These are phyloP conservation scores for Thuidium tamariscinum DNA, from an alignment of 225 moss, liverwort and hornwort genomes.

Conservation along the genomic window DNA sequence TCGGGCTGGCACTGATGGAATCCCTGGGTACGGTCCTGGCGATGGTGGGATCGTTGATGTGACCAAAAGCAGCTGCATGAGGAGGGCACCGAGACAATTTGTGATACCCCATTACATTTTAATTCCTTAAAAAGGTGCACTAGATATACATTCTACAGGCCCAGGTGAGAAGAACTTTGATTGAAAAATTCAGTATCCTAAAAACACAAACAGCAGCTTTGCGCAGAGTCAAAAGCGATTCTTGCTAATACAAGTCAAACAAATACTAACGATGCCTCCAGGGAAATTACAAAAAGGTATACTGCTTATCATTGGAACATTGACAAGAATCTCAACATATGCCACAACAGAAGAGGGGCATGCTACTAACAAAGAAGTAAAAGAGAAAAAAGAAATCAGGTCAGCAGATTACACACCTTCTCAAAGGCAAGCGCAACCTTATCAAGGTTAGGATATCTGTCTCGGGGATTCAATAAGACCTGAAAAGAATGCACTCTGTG, in stretches of 20 bases:
- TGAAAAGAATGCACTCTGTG: constrained; percentile 5
- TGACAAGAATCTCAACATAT: background rate
- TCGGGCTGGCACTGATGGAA: constrained; percentile 5
- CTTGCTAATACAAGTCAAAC: background rate
- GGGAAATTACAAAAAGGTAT: background rate
- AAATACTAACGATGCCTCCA: background rate
- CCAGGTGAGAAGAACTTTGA: background rate
- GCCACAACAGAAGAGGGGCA: background rate
- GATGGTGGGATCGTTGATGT: constrained; percentile 66
- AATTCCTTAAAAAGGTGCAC: background rate
- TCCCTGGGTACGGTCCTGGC: constrained; percentile 46
- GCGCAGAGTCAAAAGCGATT: background rate
- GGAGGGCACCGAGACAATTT: background rate
- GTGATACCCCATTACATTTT: background rate
- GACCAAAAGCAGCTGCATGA: constrained; percentile 54
- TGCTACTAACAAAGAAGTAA: background rate
- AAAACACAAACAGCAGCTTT: background rate
- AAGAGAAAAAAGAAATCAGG: background rate
- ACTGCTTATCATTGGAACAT: background rate
- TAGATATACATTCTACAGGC: background rate
- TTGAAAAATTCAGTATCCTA: background rate
- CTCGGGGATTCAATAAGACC: constrained; percentile 69
- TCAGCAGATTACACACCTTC: constrained; percentile 27
- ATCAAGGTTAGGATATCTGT: constrained; percentile 78
- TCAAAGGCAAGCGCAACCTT: constrained; percentile 93